Conservation (phyloP, 805 yeast genomes). For the Teunomyces funiuensis region DNA sequence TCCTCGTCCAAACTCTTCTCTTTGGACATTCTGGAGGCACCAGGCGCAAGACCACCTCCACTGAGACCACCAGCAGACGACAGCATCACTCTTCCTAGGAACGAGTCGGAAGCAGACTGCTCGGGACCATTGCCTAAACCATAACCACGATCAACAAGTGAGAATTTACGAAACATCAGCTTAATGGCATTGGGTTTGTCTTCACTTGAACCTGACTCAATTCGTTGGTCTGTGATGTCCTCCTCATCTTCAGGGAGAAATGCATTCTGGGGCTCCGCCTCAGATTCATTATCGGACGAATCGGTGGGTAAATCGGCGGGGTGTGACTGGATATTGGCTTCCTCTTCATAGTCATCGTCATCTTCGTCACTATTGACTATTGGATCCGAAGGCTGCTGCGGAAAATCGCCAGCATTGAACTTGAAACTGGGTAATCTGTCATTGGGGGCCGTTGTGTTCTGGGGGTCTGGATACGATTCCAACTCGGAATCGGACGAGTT, state of each 20-base stretch:
- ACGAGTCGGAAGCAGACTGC: slow-evolving; percentile 34
- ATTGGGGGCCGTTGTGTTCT: slow-evolving; percentile 7
- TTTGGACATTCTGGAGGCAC: slow-evolving; percentile 24
- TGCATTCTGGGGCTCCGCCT: slow-evolving; percentile 8
- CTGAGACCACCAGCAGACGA: slow-evolving; percentile 28
- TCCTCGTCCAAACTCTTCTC: slow-evolving; percentile 24
- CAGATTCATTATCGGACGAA: slow-evolving; percentile 2
- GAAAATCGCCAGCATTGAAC: slow-evolving; percentile 8
- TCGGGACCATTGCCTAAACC: slow-evolving; percentile 19
- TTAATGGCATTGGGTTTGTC: slow-evolving; percentile 18
- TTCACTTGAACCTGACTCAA: slow-evolving; percentile 1
- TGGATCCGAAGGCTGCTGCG: too few species aligned
- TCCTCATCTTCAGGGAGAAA: background rate
- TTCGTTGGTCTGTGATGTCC: slow-evolving; percentile 8
- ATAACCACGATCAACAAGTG: slow-evolving; percentile 32
- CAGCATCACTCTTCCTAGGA: slow-evolving; percentile 37
- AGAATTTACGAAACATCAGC: slow-evolving; percentile 36
- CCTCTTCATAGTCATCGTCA: slow-evolving; percentile 13
- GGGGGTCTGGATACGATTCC: slow-evolving; percentile 2
- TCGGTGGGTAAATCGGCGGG: background rate
- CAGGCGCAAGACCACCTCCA: slow-evolving; percentile 46
- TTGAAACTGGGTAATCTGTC: slow-evolving; percentile 24
- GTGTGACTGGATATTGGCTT: slow-evolving; percentile 9
- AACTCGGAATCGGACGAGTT: slow-evolving; percentile 20
- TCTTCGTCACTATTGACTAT: slow-evolving; percentile 3